Evolutionary conservation across 306 rosid species (phyloP), one percentile per base, ranked within the genome.

Genomic region (Fragaria ananassa): DNA sequence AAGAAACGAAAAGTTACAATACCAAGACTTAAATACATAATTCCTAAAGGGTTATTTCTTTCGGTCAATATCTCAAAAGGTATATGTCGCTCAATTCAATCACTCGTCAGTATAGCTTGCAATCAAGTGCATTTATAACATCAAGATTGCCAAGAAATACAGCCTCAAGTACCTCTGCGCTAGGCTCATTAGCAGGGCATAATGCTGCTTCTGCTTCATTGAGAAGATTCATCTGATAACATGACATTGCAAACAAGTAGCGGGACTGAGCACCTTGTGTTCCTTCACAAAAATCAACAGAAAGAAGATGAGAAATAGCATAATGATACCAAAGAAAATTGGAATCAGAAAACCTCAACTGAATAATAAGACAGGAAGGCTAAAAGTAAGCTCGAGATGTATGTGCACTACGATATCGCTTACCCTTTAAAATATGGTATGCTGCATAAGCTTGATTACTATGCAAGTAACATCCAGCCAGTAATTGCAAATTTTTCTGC

Each of bases 201-300:
- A 96, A 88, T n/a, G 93, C 96, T 45, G 93, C 87, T 88, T 92
- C 99, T 54, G 98, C 98, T 83, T 92, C 99, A 6, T 82, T 87
- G 13, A 92, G 96, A 85, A 89, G 93, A 89, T 89, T 91, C 97
- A 96, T 87, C 80, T 91, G 97, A 87, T 89, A 96, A 93, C 99
- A 96, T 53, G 99, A 96, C 85, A 88, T 74, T 21, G 99, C 99
- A 93, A 92, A 92, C 98, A 96, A 83, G 93, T 96, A 96, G 83
- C 99, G 95, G 74, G 98, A 96, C 87, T 91, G 97, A 88, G 98
- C 91, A 96, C 88, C 86, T 84, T 85, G 93, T 68, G 89, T 83
- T 81, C 99, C 99, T 96, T 88, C 91, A 85, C 71, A 81, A 68
- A 62, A 82, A 86, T 54, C 77, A 74, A 49, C 87, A 54, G 74